Base-by-base conservation (phyloP, 768 basidiomycete species). In the Lactarius deliciosus region DNA sequence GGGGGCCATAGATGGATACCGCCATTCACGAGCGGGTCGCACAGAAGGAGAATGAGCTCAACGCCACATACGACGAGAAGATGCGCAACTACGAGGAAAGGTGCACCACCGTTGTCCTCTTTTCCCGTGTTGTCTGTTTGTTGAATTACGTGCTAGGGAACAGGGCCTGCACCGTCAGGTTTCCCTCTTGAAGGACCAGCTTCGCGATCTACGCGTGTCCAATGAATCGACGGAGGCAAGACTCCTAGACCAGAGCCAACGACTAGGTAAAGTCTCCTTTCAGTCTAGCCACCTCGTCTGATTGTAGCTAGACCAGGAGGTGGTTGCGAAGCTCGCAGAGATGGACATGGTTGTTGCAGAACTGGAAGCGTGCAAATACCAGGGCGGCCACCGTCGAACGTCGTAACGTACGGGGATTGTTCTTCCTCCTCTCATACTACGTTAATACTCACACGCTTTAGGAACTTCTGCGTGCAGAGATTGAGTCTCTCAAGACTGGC, bases 401-500 rank as follows among this genome's bases (percentile, higher is more conserved):
- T 68, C 85, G 97, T 60, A 98, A 99, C 79, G 94, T 94, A 70
- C 64, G 84, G 32, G 10, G 38, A 20, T 57, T 16, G 9, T 54
- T 32, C 43, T 47, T 30, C 0, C 22, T 13, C 40, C 18, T 50
- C 55, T 6, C 50, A 36, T 58, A 40, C 32, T 55, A 60, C 57
- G 61, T 56, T 41, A 54, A 54, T 38, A 20, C 45, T 71, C 7
- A 58, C 7, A 36, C 15, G 25, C 11, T 36, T 11, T 73, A 95
- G 93, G 97, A 98, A 80, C 83, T 93, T n/a, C 81, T 99, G 20
- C 87, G 96, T 13, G 94, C 95, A 25, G 96, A 98, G 76, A 96
- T 98, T 57, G 97, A 98, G 76, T 83, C 89, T 0, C 86, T 96
- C 59, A 88, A 92, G 61, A 89, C 87, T 59, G 95, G 92, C 15